Evolutionary conservation across 805 yeast species (phyloP).

Genomic region (Ogataea angusta): DNA sequence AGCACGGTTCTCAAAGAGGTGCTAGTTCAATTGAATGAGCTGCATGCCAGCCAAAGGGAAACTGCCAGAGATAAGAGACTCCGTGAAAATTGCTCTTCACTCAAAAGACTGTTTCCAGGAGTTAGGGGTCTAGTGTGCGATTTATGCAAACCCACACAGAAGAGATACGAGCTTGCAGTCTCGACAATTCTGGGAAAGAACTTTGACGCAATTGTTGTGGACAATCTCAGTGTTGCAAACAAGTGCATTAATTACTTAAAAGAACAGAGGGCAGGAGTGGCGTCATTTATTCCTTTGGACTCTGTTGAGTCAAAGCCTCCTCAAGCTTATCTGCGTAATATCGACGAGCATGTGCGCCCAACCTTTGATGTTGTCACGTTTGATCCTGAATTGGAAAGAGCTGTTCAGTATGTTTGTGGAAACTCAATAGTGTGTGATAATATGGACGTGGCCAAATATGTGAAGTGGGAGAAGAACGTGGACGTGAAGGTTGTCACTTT

Average conservation of each 20-base stretch:
- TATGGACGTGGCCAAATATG: conserved; percentile 60
- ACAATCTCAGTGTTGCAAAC: conserved; percentile 66
- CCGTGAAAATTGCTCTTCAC: conserved; percentile 66
- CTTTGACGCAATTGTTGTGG: conserved; percentile 83
- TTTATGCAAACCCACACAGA: conserved; percentile 71
- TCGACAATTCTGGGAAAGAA: conserved; percentile 75
- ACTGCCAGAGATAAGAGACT: conserved; percentile 63
- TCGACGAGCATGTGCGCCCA: conserved; percentile 58
- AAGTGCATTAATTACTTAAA: conserved; percentile 75
- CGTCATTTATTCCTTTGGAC: conserved; percentile 86
- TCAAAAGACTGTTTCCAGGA: conserved; percentile 77
- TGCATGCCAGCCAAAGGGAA: conserved; percentile 75
- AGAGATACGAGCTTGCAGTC: conserved; percentile 69
- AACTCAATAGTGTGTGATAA: conserved; percentile 75
- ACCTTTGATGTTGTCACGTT: conserved; percentile 69
- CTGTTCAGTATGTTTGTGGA: conserved; percentile 77
- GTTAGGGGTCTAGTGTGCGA: conserved; percentile 81
- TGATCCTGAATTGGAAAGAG: conserved; percentile 66
- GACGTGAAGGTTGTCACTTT: conserved; percentile 70
- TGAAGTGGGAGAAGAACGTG: conserved; percentile 64
- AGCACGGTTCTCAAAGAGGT: conserved; percentile 61
- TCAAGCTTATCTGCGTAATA: conserved; percentile 50
- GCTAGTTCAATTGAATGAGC: conserved; percentile 60
- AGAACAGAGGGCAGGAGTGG: conserved; percentile 80
- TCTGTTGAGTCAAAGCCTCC: conserved; percentile 59